These are phyloP conservation scores for Dunaliella primolecta DNA, from an alignment of 139 green algal genomes.

Conservation along the genomic window DNA sequence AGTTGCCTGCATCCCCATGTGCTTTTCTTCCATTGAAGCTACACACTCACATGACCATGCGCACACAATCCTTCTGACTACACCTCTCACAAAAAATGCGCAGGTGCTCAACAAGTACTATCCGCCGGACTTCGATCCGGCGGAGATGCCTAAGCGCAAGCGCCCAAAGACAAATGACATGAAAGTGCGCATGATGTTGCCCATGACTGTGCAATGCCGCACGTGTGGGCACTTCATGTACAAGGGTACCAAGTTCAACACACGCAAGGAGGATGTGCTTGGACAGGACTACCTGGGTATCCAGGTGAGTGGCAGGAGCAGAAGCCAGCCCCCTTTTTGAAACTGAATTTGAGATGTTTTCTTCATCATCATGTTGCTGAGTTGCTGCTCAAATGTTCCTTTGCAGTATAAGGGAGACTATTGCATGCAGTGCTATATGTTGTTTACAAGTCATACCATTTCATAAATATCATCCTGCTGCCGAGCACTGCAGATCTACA, in stretches of 20 bases:
- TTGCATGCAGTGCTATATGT: too few relatives aligned
- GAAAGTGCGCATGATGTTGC: slow-evolving; percentile 96
- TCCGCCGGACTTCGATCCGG: slow-evolving; percentile 87
- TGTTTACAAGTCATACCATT: too few relatives aligned
- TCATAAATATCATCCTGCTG: too few relatives aligned
- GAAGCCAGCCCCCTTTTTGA: too few relatives aligned
- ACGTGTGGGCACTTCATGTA: slow-evolving; percentile 98
- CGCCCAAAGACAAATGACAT: slow-evolving; percentile 79
- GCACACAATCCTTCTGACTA: too few relatives aligned
- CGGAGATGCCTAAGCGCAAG: slow-evolving; percentile 76
- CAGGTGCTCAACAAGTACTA: slow-evolving; percentile 74
- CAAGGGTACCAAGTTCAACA: slow-evolving; percentile 99
- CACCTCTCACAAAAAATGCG: too few relatives aligned
- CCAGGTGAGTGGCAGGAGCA: slow-evolving; percentile 64
- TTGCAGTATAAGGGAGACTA: too few relatives aligned
- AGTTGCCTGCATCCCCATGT: too few relatives aligned
- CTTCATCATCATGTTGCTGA: background rate
- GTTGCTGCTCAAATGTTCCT: background rate
- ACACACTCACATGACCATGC: background rate
- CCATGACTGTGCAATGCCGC: slow-evolving; percentile 93
- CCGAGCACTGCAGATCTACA: slow-evolving; percentile 72
- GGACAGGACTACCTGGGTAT: slow-evolving; percentile 95
- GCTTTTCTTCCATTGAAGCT: too few relatives aligned
- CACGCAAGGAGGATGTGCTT: slow-evolving; percentile 88
- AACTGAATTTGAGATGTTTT: too few relatives aligned